These are phyloP conservation scores for Aspergillus sp. DNA, from an alignment of 2,329 filamentous ascomycete species.

Conservation along the genomic window DNA sequence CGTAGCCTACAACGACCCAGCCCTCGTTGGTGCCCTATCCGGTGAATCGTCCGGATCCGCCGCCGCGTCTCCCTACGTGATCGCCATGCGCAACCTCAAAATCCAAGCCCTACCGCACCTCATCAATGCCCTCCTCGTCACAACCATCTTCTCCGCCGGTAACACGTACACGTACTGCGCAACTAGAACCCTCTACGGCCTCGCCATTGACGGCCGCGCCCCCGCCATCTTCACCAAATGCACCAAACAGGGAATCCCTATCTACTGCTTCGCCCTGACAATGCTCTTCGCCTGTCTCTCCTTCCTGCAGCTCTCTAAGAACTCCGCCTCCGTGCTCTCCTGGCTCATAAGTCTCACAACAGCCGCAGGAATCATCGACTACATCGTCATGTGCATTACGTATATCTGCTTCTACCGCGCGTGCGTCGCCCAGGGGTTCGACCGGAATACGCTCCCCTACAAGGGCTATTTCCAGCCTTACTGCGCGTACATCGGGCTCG, in stretches of 20 bases:
- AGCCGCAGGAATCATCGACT: background rate
- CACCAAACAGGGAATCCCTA: constrained; percentile 61
- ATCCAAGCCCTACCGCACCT: constrained; percentile 57
- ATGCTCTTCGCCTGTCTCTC: background rate
- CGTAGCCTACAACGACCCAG: constrained; percentile 57
- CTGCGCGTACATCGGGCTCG: background rate
- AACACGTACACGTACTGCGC: constrained; percentile 58
- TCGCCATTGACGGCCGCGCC: constrained; percentile 54
- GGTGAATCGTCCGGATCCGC: constrained; percentile 29
- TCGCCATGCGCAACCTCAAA: constrained; percentile 58
- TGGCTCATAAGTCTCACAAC: background rate
- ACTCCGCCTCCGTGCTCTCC: background rate
- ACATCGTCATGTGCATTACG: background rate
- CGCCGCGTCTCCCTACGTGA: constrained; percentile 62
- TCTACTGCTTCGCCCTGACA: constrained; percentile 45
- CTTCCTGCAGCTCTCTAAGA: background rate
- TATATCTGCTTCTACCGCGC: background rate
- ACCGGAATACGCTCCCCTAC: background rate
- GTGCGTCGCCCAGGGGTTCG: background rate
- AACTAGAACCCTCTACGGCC: constrained; percentile 52
- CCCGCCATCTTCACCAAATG: constrained; percentile 57
- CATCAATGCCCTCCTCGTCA: constrained; percentile 58
- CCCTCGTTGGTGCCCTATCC: background rate
- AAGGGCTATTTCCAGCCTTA: background rate
- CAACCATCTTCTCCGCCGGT: constrained; percentile 56